phyloP scores from a whole-genome alignment of 2,329 filamentous ascomycete species.

The Cladosporium sp. region DNA sequence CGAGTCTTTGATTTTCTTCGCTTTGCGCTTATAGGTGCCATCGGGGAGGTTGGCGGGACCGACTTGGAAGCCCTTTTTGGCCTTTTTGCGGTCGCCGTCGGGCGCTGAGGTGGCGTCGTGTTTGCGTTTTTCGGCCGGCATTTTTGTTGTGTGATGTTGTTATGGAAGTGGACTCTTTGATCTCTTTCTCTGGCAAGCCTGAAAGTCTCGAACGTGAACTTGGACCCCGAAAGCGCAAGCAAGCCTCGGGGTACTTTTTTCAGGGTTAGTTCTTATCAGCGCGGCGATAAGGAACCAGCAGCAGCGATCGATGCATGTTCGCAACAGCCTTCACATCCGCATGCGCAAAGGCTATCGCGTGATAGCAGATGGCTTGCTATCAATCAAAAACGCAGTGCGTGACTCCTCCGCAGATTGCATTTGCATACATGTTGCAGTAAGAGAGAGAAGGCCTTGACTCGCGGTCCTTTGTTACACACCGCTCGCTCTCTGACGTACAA shows the following conservation, averaged over 20 bases:
- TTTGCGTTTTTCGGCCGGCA: slow-evolving; percentile 23
- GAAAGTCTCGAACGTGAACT: not conserved
- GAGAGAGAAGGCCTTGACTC: not conserved
- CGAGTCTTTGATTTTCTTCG: slow-evolving; percentile 84
- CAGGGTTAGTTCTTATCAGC: not conserved
- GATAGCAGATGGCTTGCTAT: not conserved
- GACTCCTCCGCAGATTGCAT: not conserved
- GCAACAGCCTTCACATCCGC: slow-evolving; percentile 3
- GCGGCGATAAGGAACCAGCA: not conserved
- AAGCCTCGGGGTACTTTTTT: too few species aligned
- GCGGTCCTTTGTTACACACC: slow-evolving; percentile 8
- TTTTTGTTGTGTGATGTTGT: not conserved
- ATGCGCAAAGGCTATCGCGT: slow-evolving; percentile 6
- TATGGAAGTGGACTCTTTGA: not conserved
- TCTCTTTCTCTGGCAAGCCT: not conserved
- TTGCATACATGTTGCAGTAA: not conserved
- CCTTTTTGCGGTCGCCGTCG: slow-evolving; percentile 45
- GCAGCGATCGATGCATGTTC: not conserved
- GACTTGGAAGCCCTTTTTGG: slow-evolving; percentile 75
- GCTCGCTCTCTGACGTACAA: slow-evolving; percentile 8
- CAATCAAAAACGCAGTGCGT: not conserved
- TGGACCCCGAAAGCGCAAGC: not conserved
- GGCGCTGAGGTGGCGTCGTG: slow-evolving; percentile 4
- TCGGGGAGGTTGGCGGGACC: slow-evolving; percentile 90
- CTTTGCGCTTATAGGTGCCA: slow-evolving; percentile 86